Percentiles rank a stretch among this genome's conserved stretches.
phyloP scores from a whole-genome alignment of 306 rosid genomes.

The Potentilla sterilis region DNA sequence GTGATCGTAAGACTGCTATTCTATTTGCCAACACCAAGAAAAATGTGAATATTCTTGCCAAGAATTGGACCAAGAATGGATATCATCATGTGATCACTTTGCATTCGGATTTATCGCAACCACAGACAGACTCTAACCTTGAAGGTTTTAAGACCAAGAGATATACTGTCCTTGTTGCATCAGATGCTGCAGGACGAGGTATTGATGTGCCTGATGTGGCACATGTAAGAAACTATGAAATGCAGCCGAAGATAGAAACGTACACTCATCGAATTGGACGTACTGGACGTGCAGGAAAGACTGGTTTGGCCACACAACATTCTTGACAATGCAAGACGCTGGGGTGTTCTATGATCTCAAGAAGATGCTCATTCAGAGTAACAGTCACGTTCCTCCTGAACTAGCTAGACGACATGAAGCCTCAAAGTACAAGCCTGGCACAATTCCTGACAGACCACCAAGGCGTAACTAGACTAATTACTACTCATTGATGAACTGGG shows the following conservation, averaged over 20 bases:
- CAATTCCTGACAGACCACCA: constrained; percentile 76
- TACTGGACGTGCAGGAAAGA: constrained; percentile 87
- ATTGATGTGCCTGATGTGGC: constrained; percentile 90
- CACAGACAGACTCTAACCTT: neutral
- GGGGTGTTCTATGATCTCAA: constrained; percentile 84
- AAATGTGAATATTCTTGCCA: neutral
- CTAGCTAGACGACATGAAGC: neutral
- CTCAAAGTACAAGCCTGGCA: constrained; percentile 83
- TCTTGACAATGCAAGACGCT: constrained; percentile 63
- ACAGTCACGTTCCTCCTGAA: constrained; percentile 28
- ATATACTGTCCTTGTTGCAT: constrained; percentile 29
- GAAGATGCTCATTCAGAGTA: constrained; percentile 74
- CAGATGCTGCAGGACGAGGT: constrained; percentile 88
- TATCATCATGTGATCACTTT: neutral
- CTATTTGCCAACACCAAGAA: neutral
- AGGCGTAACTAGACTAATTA: constrained; percentile 62
- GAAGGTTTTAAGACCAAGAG: neutral
- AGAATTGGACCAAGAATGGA: neutral
- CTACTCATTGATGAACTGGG: constrained; percentile 13
- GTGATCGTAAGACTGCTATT: neutral
- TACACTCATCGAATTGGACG: constrained; percentile 89
- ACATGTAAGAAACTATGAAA: constrained; percentile 73
- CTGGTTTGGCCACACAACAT: constrained; percentile 71
- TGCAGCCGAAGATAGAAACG: constrained; percentile 80
- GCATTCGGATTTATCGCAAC: neutral